Percentiles rank a stretch among this genome's conserved stretches.
These are phyloP conservation scores for Rhizodiscina lignyota DNA, from an alignment of 495 filamentous ascomycete genomes.

Conservation along the genomic window DNA sequence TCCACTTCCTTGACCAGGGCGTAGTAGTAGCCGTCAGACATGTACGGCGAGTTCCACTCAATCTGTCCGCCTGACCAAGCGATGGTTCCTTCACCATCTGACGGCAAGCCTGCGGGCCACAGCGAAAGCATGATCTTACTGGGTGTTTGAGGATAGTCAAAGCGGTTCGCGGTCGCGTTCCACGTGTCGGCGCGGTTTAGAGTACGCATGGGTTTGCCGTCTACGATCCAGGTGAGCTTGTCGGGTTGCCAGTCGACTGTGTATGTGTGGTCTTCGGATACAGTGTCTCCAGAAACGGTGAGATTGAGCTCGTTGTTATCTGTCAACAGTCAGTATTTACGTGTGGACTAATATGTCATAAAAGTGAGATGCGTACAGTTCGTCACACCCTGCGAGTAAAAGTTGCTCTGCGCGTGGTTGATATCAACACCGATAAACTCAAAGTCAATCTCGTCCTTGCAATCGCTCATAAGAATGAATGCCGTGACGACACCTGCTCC, in stretches of 20 bases:
- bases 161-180: constrained; percentile 68
- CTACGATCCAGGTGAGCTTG: constrained; percentile 65
- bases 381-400: constrained; percentile 87
- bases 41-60: constrained; percentile 69
- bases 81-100: constrained; percentile 72
- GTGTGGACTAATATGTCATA: constrained; percentile 7
- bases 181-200: constrained; percentile 62
- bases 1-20: constrained; percentile 60
- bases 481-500: constrained; percentile 83
- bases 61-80: constrained; percentile 84
- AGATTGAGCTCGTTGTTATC: constrained; percentile 61
- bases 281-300: constrained; percentile 56
- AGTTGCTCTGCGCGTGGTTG: constrained; percentile 73
- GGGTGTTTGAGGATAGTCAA: constrained; percentile 83
- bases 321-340: constrained; percentile 21
- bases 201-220: constrained; percentile 58
- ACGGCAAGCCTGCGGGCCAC: constrained; percentile 76
- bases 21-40: constrained; percentile 83
- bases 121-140: constrained; percentile 87
- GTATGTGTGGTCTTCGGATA: constrained; percentile 70
- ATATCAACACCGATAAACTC: constrained; percentile 82
- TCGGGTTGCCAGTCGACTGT: constrained; percentile 89
- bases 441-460: constrained; percentile 96
- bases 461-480: constrained; percentile 85
- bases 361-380: constrained; percentile 49